Evolutionary conservation across 805 yeast species (phyloP).

Genomic region (Metschnikowia orientalis): DNA sequence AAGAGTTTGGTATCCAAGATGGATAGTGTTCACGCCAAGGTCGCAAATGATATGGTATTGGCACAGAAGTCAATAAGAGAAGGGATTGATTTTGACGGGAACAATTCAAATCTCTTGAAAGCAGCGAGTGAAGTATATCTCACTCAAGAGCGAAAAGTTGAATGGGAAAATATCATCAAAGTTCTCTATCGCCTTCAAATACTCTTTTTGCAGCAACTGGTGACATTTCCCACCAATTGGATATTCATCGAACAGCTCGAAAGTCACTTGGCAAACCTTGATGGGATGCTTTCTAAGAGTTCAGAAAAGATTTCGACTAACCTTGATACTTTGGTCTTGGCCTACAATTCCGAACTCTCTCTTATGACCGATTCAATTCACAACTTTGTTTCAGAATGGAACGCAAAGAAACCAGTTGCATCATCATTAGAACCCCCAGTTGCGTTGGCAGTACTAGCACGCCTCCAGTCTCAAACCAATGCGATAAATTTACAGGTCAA

Average conservation of each 20-base stretch:
- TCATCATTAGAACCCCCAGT: conserved; percentile 36
- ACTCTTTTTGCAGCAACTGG: conserved; percentile 40
- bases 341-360: conserved; percentile 37
- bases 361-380: conserved; percentile 30
- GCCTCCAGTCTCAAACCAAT: conserved; percentile 27
- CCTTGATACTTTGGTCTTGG: conserved; percentile 38
- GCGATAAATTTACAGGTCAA: conserved; percentile 2
- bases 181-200: conserved; percentile 27
- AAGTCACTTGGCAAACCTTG: conserved; percentile 40
- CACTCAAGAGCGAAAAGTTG: not conserved
- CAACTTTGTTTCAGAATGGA: conserved; percentile 45
- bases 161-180: conserved; percentile 11
- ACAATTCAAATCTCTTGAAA: conserved; percentile 1
- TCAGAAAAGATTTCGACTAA: conserved; percentile 37
- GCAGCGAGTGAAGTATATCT: not conserved
- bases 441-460: conserved; percentile 40
- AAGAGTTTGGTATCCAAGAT: conserved; percentile 5
- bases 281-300: conserved; percentile 34
- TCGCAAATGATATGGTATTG: conserved; percentile 5
- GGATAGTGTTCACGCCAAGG: conserved; percentile 1
- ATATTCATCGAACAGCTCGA: conserved; percentile 60
- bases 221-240: conserved; percentile 51
- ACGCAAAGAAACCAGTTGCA: conserved; percentile 41
- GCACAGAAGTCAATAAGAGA: conserved; percentile 6
- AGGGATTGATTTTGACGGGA: conserved; percentile 2